A percentile compares a stretch with the other conserved stretches of the same genome.
These are phyloP conservation scores for Aspergillus piperis DNA, from an alignment of 2,329 filamentous ascomycete genomes.

Conservation along the genomic window DNA sequence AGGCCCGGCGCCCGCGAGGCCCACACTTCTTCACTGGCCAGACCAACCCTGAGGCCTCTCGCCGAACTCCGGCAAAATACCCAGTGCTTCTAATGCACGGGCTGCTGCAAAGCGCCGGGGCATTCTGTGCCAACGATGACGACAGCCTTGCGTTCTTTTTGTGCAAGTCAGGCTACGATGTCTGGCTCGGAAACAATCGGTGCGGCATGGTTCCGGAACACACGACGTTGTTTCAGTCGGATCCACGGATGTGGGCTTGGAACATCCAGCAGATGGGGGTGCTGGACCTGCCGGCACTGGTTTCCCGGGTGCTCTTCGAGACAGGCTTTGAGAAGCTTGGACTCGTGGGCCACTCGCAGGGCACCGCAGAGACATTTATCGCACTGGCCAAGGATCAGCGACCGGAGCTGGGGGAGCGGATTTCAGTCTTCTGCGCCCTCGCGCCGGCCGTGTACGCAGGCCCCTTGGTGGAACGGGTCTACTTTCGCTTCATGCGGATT, in stretches of 20 bases:
- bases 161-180: slow-evolving; percentile 87
- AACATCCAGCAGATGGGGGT: slow-evolving; percentile 93
- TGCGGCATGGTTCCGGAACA: slow-evolving; percentile 83
- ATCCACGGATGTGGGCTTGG: slow-evolving; percentile 96
- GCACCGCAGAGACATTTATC: slow-evolving; percentile 84
- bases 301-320: slow-evolving; percentile 75
- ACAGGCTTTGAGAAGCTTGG: slow-evolving; percentile 83
- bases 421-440: slow-evolving; percentile 87
- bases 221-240: slow-evolving; percentile 65
- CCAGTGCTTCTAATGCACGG: slow-evolving; percentile 87
- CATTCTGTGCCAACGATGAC: slow-evolving; percentile 88
- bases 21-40: slow-evolving; percentile 63
- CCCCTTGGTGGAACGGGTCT: slow-evolving; percentile 78
- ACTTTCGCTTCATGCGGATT: slow-evolving; percentile 87
- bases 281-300: slow-evolving; percentile 79
- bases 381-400: slow-evolving; percentile 87
- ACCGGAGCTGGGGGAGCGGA: slow-evolving; percentile 76
- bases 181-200: slow-evolving; percentile 93
- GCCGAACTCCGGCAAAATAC: slow-evolving; percentile 50
- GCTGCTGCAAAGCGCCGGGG: slow-evolving; percentile 80
- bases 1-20: slow-evolving; percentile 49
- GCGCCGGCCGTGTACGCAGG: slow-evolving; percentile 91
- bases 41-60: slow-evolving; percentile 29
- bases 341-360: slow-evolving; percentile 85
- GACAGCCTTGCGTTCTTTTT: slow-evolving; percentile 88